Evolutionary conservation across 164 flowering plant species (phyloP), one percentile per base, ranked within the genome.

Genomic region (Vitis rotundifolia): DNA sequence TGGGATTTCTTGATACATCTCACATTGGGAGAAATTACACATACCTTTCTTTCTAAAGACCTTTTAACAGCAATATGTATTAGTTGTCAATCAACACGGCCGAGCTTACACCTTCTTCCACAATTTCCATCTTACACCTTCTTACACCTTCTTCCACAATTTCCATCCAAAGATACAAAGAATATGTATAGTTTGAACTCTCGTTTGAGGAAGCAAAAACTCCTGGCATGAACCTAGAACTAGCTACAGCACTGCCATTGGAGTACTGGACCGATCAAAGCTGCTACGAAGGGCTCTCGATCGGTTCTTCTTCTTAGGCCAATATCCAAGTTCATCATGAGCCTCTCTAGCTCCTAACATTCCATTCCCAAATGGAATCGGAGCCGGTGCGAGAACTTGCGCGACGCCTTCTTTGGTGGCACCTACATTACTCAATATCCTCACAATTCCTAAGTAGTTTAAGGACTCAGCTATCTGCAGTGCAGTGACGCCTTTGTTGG

Each of bases 391-490:
- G 6, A 5, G 44, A 37, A 37, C 44, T 6, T 37, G 3, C 10
- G 53, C 48, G 48, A 15, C 6, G 51, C 13, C 0, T 19, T 80
- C 88, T 55, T 78, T 86, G 12, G 9, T 28, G 0, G 87, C 87
- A 3, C 88, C 90, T 2, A 86, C 87, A 49, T 85, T 78, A 11
- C 69, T 53, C 0, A 90, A 75, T 26, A 87, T 72, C 66, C 91
- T 72, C 0, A 77, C 74, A 31, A 89, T 86, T 51, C 96, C 93
- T 0, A 75, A 67, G 63, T 86, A 89, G 8, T 87, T 78, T 57
- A 87, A 51, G 0, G 90, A 78, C 44, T 86, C 86, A 0, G 91
- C 91, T 3, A 91, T 89, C 26, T 85, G 86, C 59, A 89, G 13
- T 0, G 88, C 79, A 1, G 83, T 85, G 3, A 83, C 80, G 0